phyloP scores from a whole-genome alignment of 257 asterid genomes.

The Solanum tarapatanum region DNA sequence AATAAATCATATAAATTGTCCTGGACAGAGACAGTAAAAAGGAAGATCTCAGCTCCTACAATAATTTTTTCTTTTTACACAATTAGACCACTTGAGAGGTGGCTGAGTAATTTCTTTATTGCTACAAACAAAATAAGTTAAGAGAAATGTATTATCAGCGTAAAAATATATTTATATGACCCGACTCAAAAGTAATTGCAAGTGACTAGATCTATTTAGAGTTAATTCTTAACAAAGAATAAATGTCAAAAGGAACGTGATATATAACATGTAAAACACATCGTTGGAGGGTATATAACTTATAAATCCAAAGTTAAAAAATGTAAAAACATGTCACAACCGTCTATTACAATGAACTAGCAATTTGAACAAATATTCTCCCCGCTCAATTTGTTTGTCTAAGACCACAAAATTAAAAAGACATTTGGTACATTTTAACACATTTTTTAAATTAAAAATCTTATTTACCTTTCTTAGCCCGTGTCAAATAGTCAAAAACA shows the following conservation, averaged over 20 bases:
- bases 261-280: background rate
- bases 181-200: background rate
- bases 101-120: background rate
- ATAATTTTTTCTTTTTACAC: background rate
- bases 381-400: background rate
- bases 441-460: too few species aligned
- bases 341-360: background rate
- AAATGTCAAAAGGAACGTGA: background rate
- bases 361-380: background rate
- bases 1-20: too few species aligned
- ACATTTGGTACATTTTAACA: background rate
- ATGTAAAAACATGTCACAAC: too few species aligned
- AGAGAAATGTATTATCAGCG: background rate
- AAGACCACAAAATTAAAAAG: too few species aligned
- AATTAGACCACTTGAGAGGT: background rate
- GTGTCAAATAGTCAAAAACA: too few species aligned
- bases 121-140: background rate
- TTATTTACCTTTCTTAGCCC: too few species aligned
- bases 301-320: too few species aligned
- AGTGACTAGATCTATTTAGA: background rate
- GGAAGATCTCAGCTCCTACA: background rate
- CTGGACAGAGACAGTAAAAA: background rate
- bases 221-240: background rate
- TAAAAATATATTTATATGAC: background rate
- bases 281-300: too few species aligned